These are phyloP conservation scores for Cercospora citrullina DNA, from an alignment of 2,329 filamentous ascomycete species.

Conservation along the genomic window DNA sequence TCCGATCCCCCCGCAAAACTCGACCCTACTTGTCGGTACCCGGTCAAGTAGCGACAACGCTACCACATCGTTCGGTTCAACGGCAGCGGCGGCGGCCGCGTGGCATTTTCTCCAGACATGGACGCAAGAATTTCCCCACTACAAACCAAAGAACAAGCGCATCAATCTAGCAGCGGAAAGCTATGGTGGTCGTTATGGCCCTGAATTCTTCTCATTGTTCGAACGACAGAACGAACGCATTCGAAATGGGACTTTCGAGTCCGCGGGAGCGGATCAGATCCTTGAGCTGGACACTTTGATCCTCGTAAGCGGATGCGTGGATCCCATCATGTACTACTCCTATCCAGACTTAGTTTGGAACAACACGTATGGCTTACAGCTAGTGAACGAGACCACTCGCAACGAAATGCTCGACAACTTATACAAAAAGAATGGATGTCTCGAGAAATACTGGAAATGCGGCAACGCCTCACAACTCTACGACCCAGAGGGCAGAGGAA, in stretches of 20 bases:
- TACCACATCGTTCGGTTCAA: conserved; percentile 53
- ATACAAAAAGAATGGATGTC: conserved; percentile 53
- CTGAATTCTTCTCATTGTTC: conserved; percentile 57
- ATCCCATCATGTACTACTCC: conserved; percentile 49
- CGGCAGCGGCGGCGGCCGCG: conserved; percentile 55
- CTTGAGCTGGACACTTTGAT: conserved; percentile 56
- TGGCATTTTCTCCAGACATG: conserved; percentile 66
- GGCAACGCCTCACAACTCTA: conserved; percentile 40
- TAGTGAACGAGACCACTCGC: conserved; percentile 58
- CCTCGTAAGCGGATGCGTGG: conserved; percentile 56
- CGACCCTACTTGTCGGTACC: conserved; percentile 12
- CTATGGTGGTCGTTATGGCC: conserved; percentile 60
- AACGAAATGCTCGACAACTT: conserved; percentile 56
- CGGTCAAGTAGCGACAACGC: conserved; percentile 43
- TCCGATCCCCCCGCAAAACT: conserved; percentile 50
- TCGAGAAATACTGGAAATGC: conserved; percentile 55
- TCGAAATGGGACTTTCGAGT: conserved; percentile 46
- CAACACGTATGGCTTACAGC: conserved; percentile 58
- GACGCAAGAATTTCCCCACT: conserved; percentile 62
- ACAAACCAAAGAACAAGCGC: conserved; percentile 45
- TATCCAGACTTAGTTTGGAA: conserved; percentile 55
- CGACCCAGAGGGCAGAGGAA: conserved; percentile 52
- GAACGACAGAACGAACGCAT: conserved; percentile 58
- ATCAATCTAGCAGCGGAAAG: conserved; percentile 27
- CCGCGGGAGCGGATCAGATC: conserved; percentile 41